These are phyloP conservation scores for Lepraria neglecta DNA, from an alignment of 495 filamentous ascomycete genomes.

Conservation along the genomic window DNA sequence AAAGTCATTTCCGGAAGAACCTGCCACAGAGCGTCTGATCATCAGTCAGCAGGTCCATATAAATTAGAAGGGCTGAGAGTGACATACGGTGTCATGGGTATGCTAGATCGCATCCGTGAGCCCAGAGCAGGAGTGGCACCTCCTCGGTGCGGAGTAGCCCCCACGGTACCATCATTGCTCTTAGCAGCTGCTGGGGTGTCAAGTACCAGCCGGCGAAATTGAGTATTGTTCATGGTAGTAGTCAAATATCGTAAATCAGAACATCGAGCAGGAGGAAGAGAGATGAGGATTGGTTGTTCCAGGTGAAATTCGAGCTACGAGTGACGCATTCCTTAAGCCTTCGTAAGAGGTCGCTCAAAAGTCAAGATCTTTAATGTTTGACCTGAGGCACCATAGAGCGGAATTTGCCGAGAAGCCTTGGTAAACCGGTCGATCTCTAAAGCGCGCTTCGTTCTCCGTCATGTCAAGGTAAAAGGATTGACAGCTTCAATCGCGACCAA, in stretches of 20 bases:
- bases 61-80: constrained; percentile 4
- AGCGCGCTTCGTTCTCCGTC: constrained; percentile 6
- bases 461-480: neutral
- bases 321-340: neutral
- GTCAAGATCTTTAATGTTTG: neutral
- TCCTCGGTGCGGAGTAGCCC: constrained; percentile 7
- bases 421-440: neutral
- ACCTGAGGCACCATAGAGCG: neutral
- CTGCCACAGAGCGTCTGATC: constrained; percentile 60
- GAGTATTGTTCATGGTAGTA: constrained; percentile 79
- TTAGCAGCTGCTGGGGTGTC: constrained; percentile 37
- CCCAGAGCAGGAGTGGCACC: constrained; percentile 36
- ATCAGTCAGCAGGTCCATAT: constrained; percentile 25
- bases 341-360: neutral
- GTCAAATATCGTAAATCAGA: neutral
- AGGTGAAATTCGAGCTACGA: too few relatives aligned
- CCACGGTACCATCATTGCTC: constrained; percentile 24
- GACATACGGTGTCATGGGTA: constrained; percentile 79
- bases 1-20: constrained; percentile 57
- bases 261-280: neutral
- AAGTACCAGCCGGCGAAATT: constrained; percentile 83
- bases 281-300: neutral
- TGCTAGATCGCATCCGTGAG: constrained; percentile 61
- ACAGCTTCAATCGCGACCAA: neutral
- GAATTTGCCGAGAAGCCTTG: neutral